Base-by-base conservation (phyloP, 352 stramenopile genomes). In the Phytophthora pinifolia region DNA sequence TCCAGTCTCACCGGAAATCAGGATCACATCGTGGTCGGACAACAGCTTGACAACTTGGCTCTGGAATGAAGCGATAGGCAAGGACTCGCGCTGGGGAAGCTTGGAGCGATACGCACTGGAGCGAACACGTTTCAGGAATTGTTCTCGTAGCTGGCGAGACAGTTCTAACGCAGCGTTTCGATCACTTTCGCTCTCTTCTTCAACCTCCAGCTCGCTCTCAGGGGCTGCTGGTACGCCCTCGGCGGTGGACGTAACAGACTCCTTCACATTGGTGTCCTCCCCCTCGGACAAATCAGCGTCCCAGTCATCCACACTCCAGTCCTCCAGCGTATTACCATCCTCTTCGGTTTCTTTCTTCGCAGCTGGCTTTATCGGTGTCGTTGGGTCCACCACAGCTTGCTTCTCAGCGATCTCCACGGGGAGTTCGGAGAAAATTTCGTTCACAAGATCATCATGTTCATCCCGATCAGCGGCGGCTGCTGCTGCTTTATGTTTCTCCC, bases 1-100 rank as follows among this genome's bases (percentile, higher is more conserved):
- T 27, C 95, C 94, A 20, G 94, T 99, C 46, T 98, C 95, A 18
- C 95, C 96, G 1, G 90, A 98, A 3, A 99, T 83, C 8, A 99
- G 65, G 20, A 99, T 73, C 13, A 99, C 94, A 33, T 98, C 71
- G 59, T 96, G 82, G 14, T 65, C 44, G 14, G 64, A 62, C 17
- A 99, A 42, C 27, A 82, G 70, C 0, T 75, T 56, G 9, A 98
- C 53, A 36, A 99, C 83, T 39, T 96, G 62, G 14, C 65, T 36
- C 46, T 86, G 83, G 44, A 88, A 93, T 3, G 67, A 62, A 6
- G 75, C 74, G 44, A 96, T 96, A 0, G 94, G 94, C 30, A 98
- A 59, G 18, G 72, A 52, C 32, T 67, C 52, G 4, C 89, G 81
- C 4, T 74, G 69, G 10, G 50, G 42, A 6, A 77, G 65, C 13